Base-by-base conservation (phyloP, 768 basidiomycete species). In the Imleria badia region DNA sequence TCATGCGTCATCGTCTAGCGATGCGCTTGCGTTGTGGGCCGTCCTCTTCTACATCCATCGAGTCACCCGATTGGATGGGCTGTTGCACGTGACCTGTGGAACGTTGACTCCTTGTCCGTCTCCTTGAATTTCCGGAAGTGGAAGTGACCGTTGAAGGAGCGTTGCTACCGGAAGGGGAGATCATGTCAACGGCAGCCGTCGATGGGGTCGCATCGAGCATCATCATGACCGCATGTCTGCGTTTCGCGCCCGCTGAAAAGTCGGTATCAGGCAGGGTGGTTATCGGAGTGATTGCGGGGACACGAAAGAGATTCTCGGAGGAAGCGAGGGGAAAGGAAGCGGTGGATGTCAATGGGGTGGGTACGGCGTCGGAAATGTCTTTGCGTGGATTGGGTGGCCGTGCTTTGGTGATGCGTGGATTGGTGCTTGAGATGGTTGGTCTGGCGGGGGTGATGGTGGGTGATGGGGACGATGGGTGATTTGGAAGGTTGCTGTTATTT, bases 21-120 rank as follows among this genome's bases (percentile, higher is more conserved):
- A 87, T 79, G 44, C 89, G 79, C 65, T 91, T 91, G 64, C 89
- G 75, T 64, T 91, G 89, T 51, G 88, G 78, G 15, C 79, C 79
- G 14, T 88, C 87, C 48, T 91, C 89, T 61, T 91, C 89, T 17
- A 90, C 75, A 39, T 91, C 87, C 82, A 90, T 89, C 56, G 79
- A 81, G 45, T 82, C 81, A 23, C 71, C 63, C 48, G 68, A 41
- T 71, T 76, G 58, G 70, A 70, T 57, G 63, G 76, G 69, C 65
- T 75, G 36, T 70, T 76, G 67, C 75, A 75, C 43, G 62, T 63
- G 58, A 71, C 75, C 62, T 1, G 62, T 48, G 23, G 72, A 69
- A 29, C 78, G 77, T 48, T 70, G 67, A 56, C 82, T 86, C 39
- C 84, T 70, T 6, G 83, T 87, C 43, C 87, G 77, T 51, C 86